phyloP scores from a whole-genome alignment of 495 filamentous ascomycete species.

The Neurospora africana region DNA sequence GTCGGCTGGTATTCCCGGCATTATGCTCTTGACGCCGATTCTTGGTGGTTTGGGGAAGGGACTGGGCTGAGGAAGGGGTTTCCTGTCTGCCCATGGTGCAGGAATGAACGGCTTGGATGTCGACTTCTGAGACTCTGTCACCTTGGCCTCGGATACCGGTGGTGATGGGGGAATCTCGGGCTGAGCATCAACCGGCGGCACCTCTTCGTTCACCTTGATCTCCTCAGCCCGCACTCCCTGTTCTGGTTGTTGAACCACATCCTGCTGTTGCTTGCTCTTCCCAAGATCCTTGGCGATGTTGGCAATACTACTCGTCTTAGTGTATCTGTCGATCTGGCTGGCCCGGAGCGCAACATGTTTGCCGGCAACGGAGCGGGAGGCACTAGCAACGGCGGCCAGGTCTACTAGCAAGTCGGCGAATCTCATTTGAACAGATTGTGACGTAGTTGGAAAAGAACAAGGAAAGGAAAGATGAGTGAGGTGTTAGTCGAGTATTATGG shows the following conservation, averaged over 20 bases:
- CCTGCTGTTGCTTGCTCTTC: neutral
- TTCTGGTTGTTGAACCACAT: neutral
- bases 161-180: constrained; percentile 7
- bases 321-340: constrained; percentile 69
- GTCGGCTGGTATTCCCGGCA: neutral
- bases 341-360: constrained; percentile 72
- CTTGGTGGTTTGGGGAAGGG: neutral
- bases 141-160: neutral
- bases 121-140: neutral
- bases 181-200: neutral
- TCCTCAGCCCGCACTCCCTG: neutral
- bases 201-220: neutral
- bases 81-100: constrained; percentile 14
- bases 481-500: neutral
- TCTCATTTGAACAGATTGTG: constrained; percentile 23
- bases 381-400: constrained; percentile 65
- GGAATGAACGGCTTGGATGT: constrained; percentile 1
- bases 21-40: neutral
- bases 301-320: constrained; percentile 62
- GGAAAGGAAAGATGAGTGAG: neutral
- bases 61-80: neutral
- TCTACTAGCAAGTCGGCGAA: constrained; percentile 56
- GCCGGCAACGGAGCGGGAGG: constrained; percentile 61
- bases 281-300: constrained; percentile 39
- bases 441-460: neutral